Percentiles rank a stretch among this genome's conserved stretches.
These are phyloP conservation scores for Kitagawia praeruptora DNA, from an alignment of 129 eudicot species.

Conservation along the genomic window DNA sequence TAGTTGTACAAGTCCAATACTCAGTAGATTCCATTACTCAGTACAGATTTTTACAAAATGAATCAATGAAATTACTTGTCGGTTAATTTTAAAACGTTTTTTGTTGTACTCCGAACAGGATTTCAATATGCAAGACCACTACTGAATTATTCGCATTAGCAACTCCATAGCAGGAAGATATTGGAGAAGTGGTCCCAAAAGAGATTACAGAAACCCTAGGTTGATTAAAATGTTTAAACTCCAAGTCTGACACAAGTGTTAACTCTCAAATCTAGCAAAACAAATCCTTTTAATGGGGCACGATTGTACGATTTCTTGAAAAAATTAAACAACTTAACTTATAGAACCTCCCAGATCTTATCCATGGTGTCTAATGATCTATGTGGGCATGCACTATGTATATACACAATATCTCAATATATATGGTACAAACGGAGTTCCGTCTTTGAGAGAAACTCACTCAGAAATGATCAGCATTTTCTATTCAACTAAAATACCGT, in stretches of 20 bases:
- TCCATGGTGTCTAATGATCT: neutral
- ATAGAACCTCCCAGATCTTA: neutral
- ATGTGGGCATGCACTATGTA: no score
- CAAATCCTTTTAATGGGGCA: neutral
- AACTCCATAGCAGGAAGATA: slow-evolving; percentile 21
- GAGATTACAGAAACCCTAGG: slow-evolving; percentile 27
- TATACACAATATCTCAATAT: no score
- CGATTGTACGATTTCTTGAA: neutral
- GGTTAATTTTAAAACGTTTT: no score
- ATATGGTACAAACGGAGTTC: no score
- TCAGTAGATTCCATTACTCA: no score
- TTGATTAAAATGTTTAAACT: slow-evolving; percentile 12
- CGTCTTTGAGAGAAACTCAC: no score
- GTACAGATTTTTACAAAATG: no score
- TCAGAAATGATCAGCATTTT: no score
- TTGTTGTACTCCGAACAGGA: neutral
- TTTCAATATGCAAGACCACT: neutral
- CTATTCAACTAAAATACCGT: no score
- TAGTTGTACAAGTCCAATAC: no score
- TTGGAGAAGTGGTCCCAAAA: slow-evolving; percentile 47
- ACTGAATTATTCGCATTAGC: neutral
- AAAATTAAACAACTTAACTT: no score
- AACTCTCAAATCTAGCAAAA: neutral
- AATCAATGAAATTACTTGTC: no score
- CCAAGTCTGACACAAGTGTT: slow-evolving; percentile 15